Evolutionary conservation across 768 basidiomycete genomes (phyloP).

Genomic region (Suillus subluteus): DNA sequence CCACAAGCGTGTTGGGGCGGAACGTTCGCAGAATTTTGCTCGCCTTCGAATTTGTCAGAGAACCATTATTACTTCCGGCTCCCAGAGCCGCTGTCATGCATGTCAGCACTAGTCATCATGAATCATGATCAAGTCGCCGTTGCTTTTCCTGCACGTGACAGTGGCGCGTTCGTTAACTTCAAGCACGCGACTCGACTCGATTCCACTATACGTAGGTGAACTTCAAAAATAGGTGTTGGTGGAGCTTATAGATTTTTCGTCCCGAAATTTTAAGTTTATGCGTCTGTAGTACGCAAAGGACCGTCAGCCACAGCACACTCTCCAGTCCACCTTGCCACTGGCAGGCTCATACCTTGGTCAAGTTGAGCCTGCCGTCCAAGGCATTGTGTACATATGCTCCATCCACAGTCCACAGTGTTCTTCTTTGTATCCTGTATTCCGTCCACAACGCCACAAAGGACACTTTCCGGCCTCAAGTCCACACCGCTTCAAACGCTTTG

Average conservation of each 20-base stretch:
- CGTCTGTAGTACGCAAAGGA: not conserved
- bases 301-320: not conserved
- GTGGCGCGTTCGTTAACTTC: not conserved
- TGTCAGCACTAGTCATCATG: no score
- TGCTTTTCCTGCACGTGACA: constrained; percentile 12
- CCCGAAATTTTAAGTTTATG: not conserved
- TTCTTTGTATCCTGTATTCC: not conserved
- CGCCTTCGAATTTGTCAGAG: no score
- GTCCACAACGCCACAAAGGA: not conserved
- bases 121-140: not conserved
- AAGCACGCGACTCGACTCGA: not conserved
- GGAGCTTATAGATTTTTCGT: no score
- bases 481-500: not conserved
- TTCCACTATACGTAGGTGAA: not conserved
- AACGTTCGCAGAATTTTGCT: no score
- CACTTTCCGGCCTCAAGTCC: not conserved
- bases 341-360: not conserved
- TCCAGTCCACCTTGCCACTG: not conserved
- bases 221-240: not conserved
- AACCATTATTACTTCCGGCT: no score
- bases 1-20: not conserved
- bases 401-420: not conserved
- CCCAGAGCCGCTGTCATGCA: no score
- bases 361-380: not conserved
- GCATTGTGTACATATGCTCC: not conserved